Base-by-base conservation (phyloP, 2,329 filamentous ascomycete species). In the Tympanopsis confertula region DNA sequence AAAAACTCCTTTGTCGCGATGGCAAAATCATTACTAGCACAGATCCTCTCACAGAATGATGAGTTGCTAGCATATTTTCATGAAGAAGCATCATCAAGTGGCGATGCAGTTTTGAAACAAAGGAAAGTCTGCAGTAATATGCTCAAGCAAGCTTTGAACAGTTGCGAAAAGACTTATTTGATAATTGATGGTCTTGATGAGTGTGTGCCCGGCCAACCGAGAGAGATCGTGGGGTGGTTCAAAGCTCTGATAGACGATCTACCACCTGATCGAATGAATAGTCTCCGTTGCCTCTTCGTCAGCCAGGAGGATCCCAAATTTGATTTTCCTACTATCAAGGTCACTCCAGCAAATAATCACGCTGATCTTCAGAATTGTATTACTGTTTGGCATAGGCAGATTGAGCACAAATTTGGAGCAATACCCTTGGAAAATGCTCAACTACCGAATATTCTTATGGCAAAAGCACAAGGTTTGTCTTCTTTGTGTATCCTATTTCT, bases 111-210 rank as follows among this genome's bases (percentile, higher is more conserved):
- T 3, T 46, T 64, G 7, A 44, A 41, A 4, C 51, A 46, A 7
- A 38, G 38, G 4, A 35, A 38, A 18, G 35, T 49, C 1, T 49
- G 52, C 7, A 47, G 52, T 28, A 47, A 57, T 19, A 42, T 62
- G 24, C 41, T 64, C 5, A 39, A 47, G 14, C 44, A 47, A 4
- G 45, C 46, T 19, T 40, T 60, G 1, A 32, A 48, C 12, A 52
- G 42, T 35, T 51, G 45, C 17, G 39, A 45, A 13, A 48, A 44
- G 20, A 41, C 48, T 5, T 58, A 55, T 36, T 47, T 64, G 12
- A 44, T 66, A 3, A 44, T 65, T 29, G 62, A 66, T 45, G 62
- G 62, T 0, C 41, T 66, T 15, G 62, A 66, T 41, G 61, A 65
- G 44, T 65, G 59, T 38, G 41, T 47, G 5, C 33, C 38, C 33